Percentiles rank a stretch among this genome's conserved stretches.
Conservation (phyloP, 805 yeast genomes). For the Kodamaea laetipori region DNA sequence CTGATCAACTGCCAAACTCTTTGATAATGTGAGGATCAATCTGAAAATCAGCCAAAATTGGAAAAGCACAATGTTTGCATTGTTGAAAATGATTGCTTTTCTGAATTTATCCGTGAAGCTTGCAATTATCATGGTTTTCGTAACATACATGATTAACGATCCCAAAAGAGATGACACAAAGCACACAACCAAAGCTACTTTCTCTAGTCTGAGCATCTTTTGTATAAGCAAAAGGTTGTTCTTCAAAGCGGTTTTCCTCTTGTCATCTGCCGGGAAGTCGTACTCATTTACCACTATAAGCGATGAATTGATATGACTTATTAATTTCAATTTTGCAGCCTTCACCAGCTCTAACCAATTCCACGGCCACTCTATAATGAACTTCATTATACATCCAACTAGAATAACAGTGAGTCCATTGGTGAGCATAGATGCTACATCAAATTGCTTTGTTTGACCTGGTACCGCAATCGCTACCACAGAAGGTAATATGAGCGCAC, state of each 20-base stretch:
- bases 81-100: slow-evolving; percentile 32
- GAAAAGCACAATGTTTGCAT: slow-evolving; percentile 39
- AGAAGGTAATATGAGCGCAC: slow-evolving; percentile 28
- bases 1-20: not conserved
- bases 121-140: slow-evolving; percentile 28
- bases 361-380: slow-evolving; percentile 46
- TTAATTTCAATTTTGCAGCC: slow-evolving; percentile 17
- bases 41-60: slow-evolving; percentile 35
- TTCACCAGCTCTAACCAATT: slow-evolving; percentile 35
- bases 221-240: slow-evolving; percentile 14
- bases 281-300: not conserved
- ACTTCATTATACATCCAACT: slow-evolving; percentile 37
- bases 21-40: slow-evolving; percentile 21
- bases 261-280: not conserved
- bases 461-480: slow-evolving; percentile 29
- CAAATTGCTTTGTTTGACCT: slow-evolving; percentile 11
- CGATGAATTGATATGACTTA: slow-evolving; percentile 19
- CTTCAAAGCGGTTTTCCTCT: not conserved
- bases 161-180: slow-evolving; percentile 29
- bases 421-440: slow-evolving; percentile 30
- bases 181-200: slow-evolving; percentile 27
- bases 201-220: slow-evolving; percentile 19
- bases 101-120: slow-evolving; percentile 23
- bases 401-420: slow-evolving; percentile 34
- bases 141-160: slow-evolving; percentile 28